phyloP scores from a whole-genome alignment of 2,329 filamentous ascomycete genomes.

The Dryadomyces quercivorus region DNA sequence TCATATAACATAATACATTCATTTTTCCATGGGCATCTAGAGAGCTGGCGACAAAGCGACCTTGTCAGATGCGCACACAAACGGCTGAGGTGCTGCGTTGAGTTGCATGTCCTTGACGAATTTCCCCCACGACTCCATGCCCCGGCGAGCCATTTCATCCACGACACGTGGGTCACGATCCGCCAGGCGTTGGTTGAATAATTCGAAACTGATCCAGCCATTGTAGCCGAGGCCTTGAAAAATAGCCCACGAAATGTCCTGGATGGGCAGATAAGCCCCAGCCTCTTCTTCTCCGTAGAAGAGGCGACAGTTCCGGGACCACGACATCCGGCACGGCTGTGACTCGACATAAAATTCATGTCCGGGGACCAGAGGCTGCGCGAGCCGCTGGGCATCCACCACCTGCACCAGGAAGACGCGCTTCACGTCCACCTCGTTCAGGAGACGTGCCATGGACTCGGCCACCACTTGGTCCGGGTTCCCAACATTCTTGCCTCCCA shows the following conservation, averaged over 20 bases:
- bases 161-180: constrained; percentile 31
- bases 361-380: constrained; percentile 30
- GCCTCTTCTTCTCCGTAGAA: constrained; percentile 43
- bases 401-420: constrained; percentile 53
- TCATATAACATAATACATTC: too few species aligned
- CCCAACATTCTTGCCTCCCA: constrained; percentile 29
- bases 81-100: neutral
- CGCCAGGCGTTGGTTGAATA: constrained; percentile 42
- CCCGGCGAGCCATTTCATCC: constrained; percentile 37
- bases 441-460: constrained; percentile 31
- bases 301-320: constrained; percentile 48
- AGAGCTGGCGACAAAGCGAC: neutral
- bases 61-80: neutral
- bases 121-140: constrained; percentile 36
- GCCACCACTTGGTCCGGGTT: constrained; percentile 26
- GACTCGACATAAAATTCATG: constrained; percentile 40
- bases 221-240: constrained; percentile 42
- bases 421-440: constrained; percentile 31
- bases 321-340: constrained; percentile 49
- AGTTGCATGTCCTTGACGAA: constrained; percentile 5
- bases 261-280: constrained; percentile 47
- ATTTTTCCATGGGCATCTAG: neutral
- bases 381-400: constrained; percentile 45
- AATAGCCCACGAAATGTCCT: constrained; percentile 39
- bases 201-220: constrained; percentile 48